Conservation (phyloP, 495 filamentous ascomycete species). For the Penicillium maclennaniae region DNA sequence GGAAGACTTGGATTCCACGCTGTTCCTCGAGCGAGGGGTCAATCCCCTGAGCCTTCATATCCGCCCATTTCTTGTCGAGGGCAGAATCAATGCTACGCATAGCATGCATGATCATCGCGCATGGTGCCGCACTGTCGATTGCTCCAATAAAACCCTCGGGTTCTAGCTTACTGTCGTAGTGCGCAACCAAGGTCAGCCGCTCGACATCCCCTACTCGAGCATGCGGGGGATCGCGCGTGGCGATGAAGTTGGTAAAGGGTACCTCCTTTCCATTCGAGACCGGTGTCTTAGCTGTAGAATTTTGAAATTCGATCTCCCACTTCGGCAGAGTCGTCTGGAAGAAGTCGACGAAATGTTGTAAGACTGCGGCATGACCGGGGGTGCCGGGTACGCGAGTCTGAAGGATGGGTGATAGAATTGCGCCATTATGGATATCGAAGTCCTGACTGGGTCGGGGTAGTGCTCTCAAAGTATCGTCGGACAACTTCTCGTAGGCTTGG, state of each 20-base stretch:
- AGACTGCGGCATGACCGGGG: slow-evolving; percentile 65
- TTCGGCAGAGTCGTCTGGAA: slow-evolving; percentile 66
- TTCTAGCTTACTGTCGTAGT: slow-evolving; percentile 83
- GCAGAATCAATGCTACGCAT: slow-evolving; percentile 75
- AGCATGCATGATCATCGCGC: slow-evolving; percentile 85
- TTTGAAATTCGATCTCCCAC: slow-evolving; percentile 81
- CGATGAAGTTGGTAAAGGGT: slow-evolving; percentile 83
- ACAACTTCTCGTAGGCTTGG: slow-evolving; percentile 66
- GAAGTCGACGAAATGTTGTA: slow-evolving; percentile 79
- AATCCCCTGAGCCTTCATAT: slow-evolving; percentile 57
- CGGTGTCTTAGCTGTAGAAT: slow-evolving; percentile 79
- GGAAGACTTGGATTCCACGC: slow-evolving; percentile 81
- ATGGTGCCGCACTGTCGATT: slow-evolving; percentile 88
- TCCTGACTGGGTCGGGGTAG: slow-evolving; percentile 69
- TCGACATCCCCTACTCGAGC: slow-evolving; percentile 66
- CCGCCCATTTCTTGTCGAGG: slow-evolving; percentile 74
- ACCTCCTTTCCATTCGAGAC: slow-evolving; percentile 61
- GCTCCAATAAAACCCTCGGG: slow-evolving; percentile 92
- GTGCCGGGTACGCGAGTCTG: slow-evolving; percentile 86
- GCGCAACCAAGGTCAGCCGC: slow-evolving; percentile 80
- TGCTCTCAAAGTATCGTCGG: slow-evolving; percentile 62
- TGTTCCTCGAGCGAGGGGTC: slow-evolving; percentile 57
- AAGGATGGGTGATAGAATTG: slow-evolving; percentile 85
- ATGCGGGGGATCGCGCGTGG: slow-evolving; percentile 88
- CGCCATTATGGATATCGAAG: slow-evolving; percentile 73